Evolutionary conservation across 306 rosid species (phyloP).

Genomic region (Datisca glomerata): DNA sequence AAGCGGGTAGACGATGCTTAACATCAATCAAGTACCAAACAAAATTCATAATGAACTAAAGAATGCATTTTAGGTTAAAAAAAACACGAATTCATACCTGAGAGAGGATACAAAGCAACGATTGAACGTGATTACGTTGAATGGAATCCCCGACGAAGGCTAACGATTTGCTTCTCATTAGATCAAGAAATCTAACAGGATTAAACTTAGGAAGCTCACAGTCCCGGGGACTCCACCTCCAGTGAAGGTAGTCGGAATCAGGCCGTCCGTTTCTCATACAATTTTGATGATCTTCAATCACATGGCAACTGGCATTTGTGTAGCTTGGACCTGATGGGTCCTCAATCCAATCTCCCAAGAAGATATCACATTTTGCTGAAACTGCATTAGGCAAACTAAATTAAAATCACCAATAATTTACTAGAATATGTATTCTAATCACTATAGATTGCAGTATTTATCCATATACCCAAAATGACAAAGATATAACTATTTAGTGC

Average conservation of each 20-base stretch:
- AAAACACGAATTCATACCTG: constrained; percentile 25
- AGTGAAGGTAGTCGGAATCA: constrained; percentile 52
- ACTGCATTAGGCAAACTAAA: too few relatives aligned
- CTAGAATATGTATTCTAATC: too few relatives aligned
- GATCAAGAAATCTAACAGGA: constrained; percentile 41
- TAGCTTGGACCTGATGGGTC: constrained; percentile 49
- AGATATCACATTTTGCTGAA: constrained; percentile 45
- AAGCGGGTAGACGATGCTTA: too few relatives aligned
- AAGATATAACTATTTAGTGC: background rate
- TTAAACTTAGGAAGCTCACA: constrained; percentile 53
- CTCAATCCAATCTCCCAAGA: constrained; percentile 67
- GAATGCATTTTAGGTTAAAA: background rate
- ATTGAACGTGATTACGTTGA: constrained; percentile 70
- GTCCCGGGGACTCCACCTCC: constrained; percentile 69
- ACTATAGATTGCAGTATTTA: too few relatives aligned
- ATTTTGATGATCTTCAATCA: constrained; percentile 61
- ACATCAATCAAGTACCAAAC: too few relatives aligned
- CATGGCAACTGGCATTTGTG: constrained; percentile 59
- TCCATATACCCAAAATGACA: constrained; percentile 1
- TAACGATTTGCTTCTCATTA: constrained; percentile 55
- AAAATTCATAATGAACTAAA: too few relatives aligned
- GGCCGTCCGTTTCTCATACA: constrained; percentile 78
- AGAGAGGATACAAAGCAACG: constrained; percentile 71
- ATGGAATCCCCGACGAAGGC: constrained; percentile 82
- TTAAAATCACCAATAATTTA: too few relatives aligned